Base-by-base conservation (phyloP, 192 early-diverging fungal species). In the Chytriomyces hyalinus region DNA sequence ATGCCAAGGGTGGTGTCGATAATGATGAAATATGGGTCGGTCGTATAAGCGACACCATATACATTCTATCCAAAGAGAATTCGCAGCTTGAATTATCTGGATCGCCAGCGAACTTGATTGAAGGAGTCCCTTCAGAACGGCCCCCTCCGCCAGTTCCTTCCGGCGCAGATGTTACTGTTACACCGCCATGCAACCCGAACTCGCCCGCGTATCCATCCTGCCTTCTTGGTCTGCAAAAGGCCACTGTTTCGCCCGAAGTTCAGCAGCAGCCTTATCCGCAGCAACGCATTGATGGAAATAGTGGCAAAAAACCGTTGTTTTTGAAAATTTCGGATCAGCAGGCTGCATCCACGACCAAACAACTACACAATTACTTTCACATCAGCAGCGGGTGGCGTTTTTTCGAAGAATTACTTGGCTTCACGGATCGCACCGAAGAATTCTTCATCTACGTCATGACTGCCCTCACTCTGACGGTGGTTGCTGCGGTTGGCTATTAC, bases 51-150 rank as follows among this genome's bases (percentile, higher is more conserved):
- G 92, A 91, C 73, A 90, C 84, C 24, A 86, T 93, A 11, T 95
- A 92, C 83, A 82, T 90, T 17, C 81, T 95, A 45, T 91, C 92
- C 0, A 69, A 81, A 20, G 85, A 92, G 43, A 88, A 92, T 73
- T 93, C 69, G 22, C 20, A 72, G 6, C 15, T 91, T 59, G 91
- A 91, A 10, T 64, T 36, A 70, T 15, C 69, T 62, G 49, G 75
- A 66, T 44, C 67, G 67, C 24, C 44, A 17, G 15, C 15, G 43
- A 49, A 36, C 9, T 10, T 69, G 22, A 20, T 11, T 36, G 26
- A 46, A 36, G 24, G 43, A n/a, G 47, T 69, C 45, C 26, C 45
- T 49, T 49, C 26, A 45, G 10, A 24, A 1, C 36, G 67, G 48
- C 15, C 9, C 10, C 13, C n/a, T 17, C 67, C 11, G 45, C 67